Evolutionary conservation across 2,329 filamentous ascomycete genomes (phyloP).

Genomic region (Lasiodiplodia theobromae): DNA sequence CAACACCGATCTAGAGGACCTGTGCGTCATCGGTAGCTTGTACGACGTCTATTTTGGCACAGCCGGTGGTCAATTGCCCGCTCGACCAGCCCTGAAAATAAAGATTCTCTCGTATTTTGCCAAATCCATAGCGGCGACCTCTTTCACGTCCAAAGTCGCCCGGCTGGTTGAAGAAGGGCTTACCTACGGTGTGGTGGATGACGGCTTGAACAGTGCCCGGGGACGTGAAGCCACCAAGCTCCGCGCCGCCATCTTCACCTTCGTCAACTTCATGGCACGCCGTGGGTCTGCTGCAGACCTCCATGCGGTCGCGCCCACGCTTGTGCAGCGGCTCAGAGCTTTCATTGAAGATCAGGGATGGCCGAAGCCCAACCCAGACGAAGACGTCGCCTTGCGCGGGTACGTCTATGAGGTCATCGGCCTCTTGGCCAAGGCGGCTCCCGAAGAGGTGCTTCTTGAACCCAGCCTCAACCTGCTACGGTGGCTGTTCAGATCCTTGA

Average conservation of each 20-base stretch:
- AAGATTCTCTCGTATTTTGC: conserved; percentile 78
- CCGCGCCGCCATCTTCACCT: conserved; percentile 81
- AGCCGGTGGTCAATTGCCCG: conserved; percentile 34
- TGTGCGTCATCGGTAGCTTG: conserved; percentile 67
- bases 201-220: conserved; percentile 47
- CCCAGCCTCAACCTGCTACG: conserved; percentile 64
- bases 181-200: conserved; percentile 28
- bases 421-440: conserved; percentile 72
- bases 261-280: conserved; percentile 84
- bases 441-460: conserved; percentile 62
- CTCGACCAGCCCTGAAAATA: conserved; percentile 75
- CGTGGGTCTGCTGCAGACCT: conserved; percentile 70
- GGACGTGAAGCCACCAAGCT: conserved; percentile 81
- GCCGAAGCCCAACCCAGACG: conserved; percentile 67
- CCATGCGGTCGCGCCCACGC: conserved; percentile 68
- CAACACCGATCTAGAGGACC: conserved; percentile 75
- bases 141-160: conserved; percentile 71
- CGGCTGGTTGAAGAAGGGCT: conserved; percentile 68
- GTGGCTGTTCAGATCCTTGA: conserved; percentile 85
- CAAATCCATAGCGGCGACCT: conserved; percentile 77
- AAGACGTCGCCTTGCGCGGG: conserved; percentile 71
- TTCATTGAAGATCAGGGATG: conserved; percentile 85
- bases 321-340: conserved; percentile 72
- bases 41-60: conserved; percentile 74
- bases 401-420: conserved; percentile 93